Conservation (phyloP, 345 rosid genomes). For the Pistacia integerrima region DNA sequence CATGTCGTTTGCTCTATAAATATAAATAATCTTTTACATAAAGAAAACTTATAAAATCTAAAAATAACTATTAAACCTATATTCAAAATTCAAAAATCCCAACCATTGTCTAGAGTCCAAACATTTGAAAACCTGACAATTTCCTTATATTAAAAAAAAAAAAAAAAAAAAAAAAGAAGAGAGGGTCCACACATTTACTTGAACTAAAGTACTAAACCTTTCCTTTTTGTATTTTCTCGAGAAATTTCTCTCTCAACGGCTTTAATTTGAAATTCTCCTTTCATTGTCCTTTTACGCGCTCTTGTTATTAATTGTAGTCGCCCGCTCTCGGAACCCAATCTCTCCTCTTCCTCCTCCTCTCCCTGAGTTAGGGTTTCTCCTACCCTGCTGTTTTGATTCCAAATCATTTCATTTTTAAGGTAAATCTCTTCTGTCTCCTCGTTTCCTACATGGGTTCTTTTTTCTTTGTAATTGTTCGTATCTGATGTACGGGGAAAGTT, state of each 20-base stretch:
- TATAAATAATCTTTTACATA: too few species aligned
- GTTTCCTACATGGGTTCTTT: not conserved
- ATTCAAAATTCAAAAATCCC: too few species aligned
- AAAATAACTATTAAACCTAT: too few species aligned
- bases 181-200: slow-evolving; percentile 17
- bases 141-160: not conserved
- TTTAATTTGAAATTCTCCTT: slow-evolving; percentile 45
- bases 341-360: not conserved
- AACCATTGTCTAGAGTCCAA: too few species aligned
- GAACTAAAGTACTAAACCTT: not conserved
- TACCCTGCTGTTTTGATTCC: slow-evolving; percentile 16
- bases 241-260: slow-evolving; percentile 26
- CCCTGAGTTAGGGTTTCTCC: slow-evolving; percentile 3
- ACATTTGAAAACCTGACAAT: not conserved
- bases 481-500: slow-evolving; percentile 2
- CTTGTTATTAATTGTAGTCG: not conserved
- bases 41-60: too few species aligned
- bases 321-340: not conserved
- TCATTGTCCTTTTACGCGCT: slow-evolving; percentile 25
- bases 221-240: slow-evolving; percentile 60
- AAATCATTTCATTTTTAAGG: slow-evolving; percentile 8
- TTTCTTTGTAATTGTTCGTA: not conserved
- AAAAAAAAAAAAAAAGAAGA: not conserved
- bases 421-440: not conserved
- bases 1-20: too few species aligned